Evolutionary conservation across 1,284 basidiomycete genomes (phyloP).

Genomic region (Rhodotorula sp.): DNA sequence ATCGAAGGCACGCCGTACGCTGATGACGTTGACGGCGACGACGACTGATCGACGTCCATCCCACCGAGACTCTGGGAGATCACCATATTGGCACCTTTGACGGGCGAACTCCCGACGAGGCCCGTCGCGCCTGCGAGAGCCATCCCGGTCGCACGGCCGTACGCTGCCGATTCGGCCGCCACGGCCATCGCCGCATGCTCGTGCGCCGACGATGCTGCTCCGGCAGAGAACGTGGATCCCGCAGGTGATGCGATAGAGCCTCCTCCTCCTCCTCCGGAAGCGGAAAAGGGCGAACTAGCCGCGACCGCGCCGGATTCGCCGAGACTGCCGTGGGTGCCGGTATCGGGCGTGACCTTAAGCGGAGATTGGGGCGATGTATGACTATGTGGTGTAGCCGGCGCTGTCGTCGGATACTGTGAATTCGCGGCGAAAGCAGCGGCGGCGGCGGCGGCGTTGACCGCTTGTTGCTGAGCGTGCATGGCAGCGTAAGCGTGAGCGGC

Average conservation of each 20-base stretch:
- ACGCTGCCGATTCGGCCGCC: neutral
- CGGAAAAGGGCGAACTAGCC: constrained; percentile 21
- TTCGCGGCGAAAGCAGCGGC: neutral
- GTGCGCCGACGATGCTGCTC: neutral
- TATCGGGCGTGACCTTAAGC: constrained; percentile 27
- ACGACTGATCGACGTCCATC: constrained; percentile 20
- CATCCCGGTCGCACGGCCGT: constrained; percentile 13
- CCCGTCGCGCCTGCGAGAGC: constrained; percentile 22
- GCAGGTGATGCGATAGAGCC: constrained; percentile 21
- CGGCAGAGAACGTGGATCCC: constrained; percentile 22
- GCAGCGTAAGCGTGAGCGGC: neutral
- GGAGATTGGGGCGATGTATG: constrained; percentile 8
- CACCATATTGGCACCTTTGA: neutral
- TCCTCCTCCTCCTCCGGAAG: neutral
- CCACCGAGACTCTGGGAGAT: neutral
- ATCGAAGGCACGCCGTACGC: too few species aligned
- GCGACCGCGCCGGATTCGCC: neutral
- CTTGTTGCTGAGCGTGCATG: too few species aligned
- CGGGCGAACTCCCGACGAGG: neutral
- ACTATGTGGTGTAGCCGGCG: constrained; percentile 15
- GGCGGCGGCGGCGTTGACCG: too few species aligned
- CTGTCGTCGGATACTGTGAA: neutral
- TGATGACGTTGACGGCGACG: constrained; percentile 1
- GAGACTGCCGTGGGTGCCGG: constrained; percentile 1
- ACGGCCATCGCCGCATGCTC: neutral